phyloP scores from a whole-genome alignment of 495 filamentous ascomycete genomes.

The Parmelia sp. region DNA sequence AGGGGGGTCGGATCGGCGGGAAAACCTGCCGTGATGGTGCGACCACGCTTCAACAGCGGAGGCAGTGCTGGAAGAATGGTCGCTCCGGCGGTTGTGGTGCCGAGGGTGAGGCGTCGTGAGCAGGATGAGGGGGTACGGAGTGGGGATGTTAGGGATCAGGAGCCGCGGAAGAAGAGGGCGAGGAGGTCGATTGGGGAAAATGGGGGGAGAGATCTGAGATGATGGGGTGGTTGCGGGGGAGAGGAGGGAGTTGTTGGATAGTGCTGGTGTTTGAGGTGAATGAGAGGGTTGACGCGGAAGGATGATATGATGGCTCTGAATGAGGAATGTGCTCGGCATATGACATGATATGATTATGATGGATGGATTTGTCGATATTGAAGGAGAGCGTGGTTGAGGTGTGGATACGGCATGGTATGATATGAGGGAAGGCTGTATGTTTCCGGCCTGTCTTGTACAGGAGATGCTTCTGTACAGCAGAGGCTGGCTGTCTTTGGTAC shows the following conservation, averaged over 20 bases:
- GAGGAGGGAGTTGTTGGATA: too few species aligned
- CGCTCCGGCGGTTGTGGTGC: background rate
- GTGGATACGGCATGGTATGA: background rate
- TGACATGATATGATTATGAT: too few species aligned
- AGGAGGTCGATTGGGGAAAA: too few species aligned
- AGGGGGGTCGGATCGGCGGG: background rate
- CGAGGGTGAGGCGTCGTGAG: background rate
- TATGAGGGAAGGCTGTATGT: background rate
- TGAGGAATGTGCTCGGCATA: background rate
- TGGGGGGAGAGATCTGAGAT: background rate
- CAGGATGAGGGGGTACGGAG: background rate
- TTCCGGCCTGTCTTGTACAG: background rate
- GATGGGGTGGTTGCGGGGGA: background rate
- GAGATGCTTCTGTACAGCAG: background rate
- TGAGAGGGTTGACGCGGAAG: background rate
- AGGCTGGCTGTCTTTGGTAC: background rate
- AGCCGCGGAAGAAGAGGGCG: background rate
- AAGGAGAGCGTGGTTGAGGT: background rate
- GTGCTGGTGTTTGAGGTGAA: background rate
- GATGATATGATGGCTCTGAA: background rate
- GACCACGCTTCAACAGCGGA: background rate
- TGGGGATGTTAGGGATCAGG: too few species aligned
- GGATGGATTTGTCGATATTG: too few species aligned
- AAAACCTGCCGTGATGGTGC: fast-evolving
- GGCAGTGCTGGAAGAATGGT: background rate